A percentile compares a stretch with the other conserved stretches of the same genome.
These are phyloP conservation scores for Trametes polyzona DNA, from an alignment of 1,284 basidiomycete species.

Conservation along the genomic window DNA sequence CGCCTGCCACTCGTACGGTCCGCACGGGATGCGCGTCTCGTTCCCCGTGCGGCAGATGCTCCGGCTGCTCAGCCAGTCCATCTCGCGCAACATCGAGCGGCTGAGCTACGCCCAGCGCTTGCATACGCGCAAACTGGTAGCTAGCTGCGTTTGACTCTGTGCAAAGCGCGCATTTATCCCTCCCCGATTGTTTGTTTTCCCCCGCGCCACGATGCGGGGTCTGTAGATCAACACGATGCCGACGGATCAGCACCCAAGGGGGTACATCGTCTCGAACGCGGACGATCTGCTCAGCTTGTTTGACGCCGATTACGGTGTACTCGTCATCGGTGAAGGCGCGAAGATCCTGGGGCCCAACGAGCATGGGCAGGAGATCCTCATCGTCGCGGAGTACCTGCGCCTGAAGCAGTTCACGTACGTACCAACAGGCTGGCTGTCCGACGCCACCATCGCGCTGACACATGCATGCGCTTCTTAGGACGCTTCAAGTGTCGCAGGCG, in stretches of 20 bases:
- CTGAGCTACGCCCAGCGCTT: constrained; percentile 81
- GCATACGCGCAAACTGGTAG: constrained; percentile 75
- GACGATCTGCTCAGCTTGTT: constrained; percentile 84
- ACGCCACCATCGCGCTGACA: no score
- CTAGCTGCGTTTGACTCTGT: neutral
- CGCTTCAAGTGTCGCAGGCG: constrained; percentile 72
- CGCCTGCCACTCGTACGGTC: constrained; percentile 83
- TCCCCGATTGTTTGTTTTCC: no score
- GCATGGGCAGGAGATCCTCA: constrained; percentile 85
- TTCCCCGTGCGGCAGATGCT: constrained; percentile 87
- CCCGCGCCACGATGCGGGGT: neutral
- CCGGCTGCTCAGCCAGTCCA: constrained; percentile 80
- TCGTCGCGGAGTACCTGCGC: constrained; percentile 85
- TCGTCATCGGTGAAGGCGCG: constrained; percentile 86
- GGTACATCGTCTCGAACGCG: constrained; percentile 87
- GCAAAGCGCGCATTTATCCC: neutral
- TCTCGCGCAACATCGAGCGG: constrained; percentile 85
- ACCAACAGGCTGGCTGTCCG: no score
- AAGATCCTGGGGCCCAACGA: constrained; percentile 84
- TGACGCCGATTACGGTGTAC: constrained; percentile 84
- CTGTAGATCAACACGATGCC: constrained; percentile 77
- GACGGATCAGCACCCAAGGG: constrained; percentile 74
- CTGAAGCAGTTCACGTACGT: constrained; percentile 73
- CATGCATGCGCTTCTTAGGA: constrained; percentile 28
- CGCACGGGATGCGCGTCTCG: constrained; percentile 80